Evolutionary conservation across 148 eudicot species (phyloP).

Genomic region (Polygonum maritimum): DNA sequence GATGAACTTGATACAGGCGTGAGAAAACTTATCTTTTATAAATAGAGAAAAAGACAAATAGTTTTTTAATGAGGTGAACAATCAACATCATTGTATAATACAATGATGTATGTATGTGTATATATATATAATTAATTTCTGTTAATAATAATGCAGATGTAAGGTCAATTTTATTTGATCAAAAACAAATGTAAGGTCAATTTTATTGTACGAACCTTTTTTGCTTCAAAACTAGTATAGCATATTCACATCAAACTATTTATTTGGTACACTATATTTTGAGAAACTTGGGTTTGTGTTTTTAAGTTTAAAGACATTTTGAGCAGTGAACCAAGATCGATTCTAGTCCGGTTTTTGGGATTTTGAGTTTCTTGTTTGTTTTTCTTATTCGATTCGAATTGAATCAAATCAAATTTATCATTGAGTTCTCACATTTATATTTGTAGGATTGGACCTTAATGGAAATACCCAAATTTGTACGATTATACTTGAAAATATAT

Average conservation of each 20-base stretch:
- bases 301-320: no score
- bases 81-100: background rate
- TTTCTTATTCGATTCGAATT: no score
- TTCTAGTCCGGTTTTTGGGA: no score
- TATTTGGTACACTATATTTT: background rate
- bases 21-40: background rate
- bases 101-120: background rate
- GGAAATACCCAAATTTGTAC: no score
- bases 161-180: background rate
- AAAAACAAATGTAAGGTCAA: background rate
- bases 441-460: no score
- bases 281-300: background rate
- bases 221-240: no score
- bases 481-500: no score
- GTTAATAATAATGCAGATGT: background rate
- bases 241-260: background rate
- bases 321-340: no score
- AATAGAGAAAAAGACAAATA: background rate
- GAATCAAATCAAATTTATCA: no score
- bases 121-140: background rate
- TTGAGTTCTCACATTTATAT: no score
- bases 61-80: background rate
- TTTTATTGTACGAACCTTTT: background rate
- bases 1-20: background rate
- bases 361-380: no score